These are phyloP conservation scores for Corymbia citriodora DNA, from an alignment of 441 rosid species.

Conservation along the genomic window DNA sequence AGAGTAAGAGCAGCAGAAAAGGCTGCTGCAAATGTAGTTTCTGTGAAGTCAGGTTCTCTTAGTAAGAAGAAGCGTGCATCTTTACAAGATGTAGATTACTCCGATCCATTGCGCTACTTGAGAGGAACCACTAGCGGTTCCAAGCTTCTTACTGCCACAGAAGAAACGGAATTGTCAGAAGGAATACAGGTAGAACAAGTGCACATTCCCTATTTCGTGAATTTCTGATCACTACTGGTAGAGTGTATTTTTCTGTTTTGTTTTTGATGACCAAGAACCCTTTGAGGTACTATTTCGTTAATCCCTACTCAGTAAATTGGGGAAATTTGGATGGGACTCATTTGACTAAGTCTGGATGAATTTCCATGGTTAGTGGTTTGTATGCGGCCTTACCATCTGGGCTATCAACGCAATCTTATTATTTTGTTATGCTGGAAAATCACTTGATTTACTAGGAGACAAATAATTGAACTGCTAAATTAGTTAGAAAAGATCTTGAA, in stretches of 20 bases:
- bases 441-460: background rate
- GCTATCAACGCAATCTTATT: background rate
- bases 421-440: background rate
- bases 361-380: background rate
- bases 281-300: background rate
- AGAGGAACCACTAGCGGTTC: constrained; percentile 60
- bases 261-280: background rate
- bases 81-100: constrained; percentile 50
- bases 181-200: constrained; percentile 77
- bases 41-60: constrained; percentile 45
- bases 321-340: background rate
- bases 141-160: constrained; percentile 74
- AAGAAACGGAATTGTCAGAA: constrained; percentile 65
- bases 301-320: background rate
- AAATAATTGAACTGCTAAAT: background rate
- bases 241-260: background rate
- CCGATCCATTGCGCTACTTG: constrained; percentile 76
- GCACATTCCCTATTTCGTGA: background rate
- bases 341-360: background rate
- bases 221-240: background rate
- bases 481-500: background rate
- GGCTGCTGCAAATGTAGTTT: constrained; percentile 40
- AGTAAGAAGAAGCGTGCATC: constrained; percentile 56
- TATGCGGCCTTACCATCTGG: background rate
- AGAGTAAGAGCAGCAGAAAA: constrained; percentile 67